phyloP scores from a whole-genome alignment of 148 eudicot genomes.

The Nyssa sinensis region DNA sequence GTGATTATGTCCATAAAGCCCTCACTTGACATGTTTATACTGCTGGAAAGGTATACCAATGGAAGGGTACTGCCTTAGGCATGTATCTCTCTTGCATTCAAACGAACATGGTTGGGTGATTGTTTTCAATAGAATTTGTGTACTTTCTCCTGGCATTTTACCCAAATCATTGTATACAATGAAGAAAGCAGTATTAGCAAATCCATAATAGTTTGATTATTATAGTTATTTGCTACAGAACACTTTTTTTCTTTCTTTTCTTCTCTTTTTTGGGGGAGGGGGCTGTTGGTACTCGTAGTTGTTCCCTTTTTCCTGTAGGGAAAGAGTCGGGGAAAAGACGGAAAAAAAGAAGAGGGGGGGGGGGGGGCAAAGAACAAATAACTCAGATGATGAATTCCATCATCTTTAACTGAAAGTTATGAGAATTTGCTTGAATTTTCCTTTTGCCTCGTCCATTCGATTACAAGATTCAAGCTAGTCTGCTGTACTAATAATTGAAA shows the following conservation, averaged over 20 bases:
- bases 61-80: background rate
- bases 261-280: too few species aligned
- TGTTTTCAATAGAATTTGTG: background rate
- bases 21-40: background rate
- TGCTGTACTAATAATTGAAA: too few species aligned
- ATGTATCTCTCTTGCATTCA: background rate
- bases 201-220: too few species aligned
- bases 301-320: too few species aligned
- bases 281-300: too few species aligned
- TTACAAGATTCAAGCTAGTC: background rate
- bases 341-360: too few species aligned
- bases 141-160: too few species aligned
- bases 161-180: background rate
- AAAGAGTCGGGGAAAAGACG: too few species aligned
- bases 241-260: too few species aligned
- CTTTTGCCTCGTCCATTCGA: background rate
- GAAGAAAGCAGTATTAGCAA: too few species aligned
- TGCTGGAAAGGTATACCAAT: background rate
- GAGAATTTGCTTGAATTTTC: background rate
- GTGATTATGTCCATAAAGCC: background rate
- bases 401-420: background rate
- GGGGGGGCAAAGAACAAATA: too few species aligned
- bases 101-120: background rate
- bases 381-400: background rate
- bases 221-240: too few species aligned